phyloP scores from a whole-genome alignment of 2,329 filamentous ascomycete species.

The Trichophyton verrucosum region DNA sequence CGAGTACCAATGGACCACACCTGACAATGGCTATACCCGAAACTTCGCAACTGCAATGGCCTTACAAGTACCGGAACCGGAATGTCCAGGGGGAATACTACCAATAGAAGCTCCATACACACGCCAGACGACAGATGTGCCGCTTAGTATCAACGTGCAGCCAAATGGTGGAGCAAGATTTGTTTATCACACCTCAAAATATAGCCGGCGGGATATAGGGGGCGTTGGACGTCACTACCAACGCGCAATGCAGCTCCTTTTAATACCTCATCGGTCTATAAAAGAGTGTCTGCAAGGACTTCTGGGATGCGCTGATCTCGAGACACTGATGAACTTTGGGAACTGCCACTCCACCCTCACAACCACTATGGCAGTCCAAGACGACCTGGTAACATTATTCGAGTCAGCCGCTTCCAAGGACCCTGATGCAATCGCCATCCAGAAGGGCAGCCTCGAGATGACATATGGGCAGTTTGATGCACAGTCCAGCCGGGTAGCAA shows the following conservation, averaged over 20 bases:
- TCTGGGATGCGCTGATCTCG: neutral
- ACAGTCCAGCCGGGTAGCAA: neutral
- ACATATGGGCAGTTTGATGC: neutral
- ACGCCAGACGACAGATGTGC: neutral
- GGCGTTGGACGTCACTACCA: neutral
- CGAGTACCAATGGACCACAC: constrained; percentile 35
- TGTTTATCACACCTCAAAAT: neutral
- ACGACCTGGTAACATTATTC: constrained; percentile 1
- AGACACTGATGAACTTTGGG: neutral
- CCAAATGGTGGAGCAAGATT: neutral
- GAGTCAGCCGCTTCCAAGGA: neutral
- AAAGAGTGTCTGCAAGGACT: neutral
- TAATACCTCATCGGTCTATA: neutral
- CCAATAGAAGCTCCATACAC: constrained; percentile 11
- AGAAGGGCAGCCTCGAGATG: neutral
- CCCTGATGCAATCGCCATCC: neutral
- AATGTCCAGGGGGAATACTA: neutral
- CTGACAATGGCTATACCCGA: constrained; percentile 12
- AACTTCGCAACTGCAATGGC: constrained; percentile 2
- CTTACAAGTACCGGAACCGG: neutral
- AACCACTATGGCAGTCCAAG: neutral
- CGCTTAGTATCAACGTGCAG: neutral
- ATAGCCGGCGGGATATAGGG: neutral
- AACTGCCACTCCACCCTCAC: neutral
- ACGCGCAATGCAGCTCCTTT: neutral